Base-by-base conservation (phyloP, 805 yeast genomes). In the Scheffersomyces coipomensis region DNA sequence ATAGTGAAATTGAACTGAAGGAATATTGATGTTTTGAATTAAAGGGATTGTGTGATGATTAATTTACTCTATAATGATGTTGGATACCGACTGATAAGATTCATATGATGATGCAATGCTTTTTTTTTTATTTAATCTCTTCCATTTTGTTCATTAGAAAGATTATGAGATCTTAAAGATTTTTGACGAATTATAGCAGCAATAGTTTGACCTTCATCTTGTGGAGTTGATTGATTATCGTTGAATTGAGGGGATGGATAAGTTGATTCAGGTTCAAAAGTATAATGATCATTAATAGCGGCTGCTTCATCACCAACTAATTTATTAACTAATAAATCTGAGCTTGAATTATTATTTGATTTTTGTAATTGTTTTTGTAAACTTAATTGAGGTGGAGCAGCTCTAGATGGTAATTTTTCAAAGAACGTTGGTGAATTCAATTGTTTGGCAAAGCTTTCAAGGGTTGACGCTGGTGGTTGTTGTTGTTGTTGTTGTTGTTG, bases 381-480 rank as follows among this genome's bases (percentile, higher is more conserved):
- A 38, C 50, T 53, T 43, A 45, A 43, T 18, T 35, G 40, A 24
- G 56, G 51, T 19, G 63, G 55, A 22, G 58, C 51, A 13, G 62
- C 60, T 21, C 65, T 53, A 12, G 66, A 53, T 12, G 72, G 75
- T 37, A 64, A 47, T 44, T 66, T 68, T 35, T 64, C 73, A 38
- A 64, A 64, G 34, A 64, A 58, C 8, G 48, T 50, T 18, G 68
- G 72, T 26, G 47, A 45, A 21, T 64, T 53, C 18, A 69, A 53
- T 44, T 66, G 72, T 40, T 64, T 66, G 33, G 73, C 74, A 52
- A 68, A 58, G 34, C 49, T 62, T 39, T 66, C 71, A 30, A 68
- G 47, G 6, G 65, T 40, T 19, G 23, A 29, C 29, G 36, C 24
- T 34, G 30, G 16, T 11, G 19, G 8, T 22, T 23, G 19, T 12